Conservation (phyloP, 2,329 filamentous ascomycete genomes). For the Catunica adiposa region DNA sequence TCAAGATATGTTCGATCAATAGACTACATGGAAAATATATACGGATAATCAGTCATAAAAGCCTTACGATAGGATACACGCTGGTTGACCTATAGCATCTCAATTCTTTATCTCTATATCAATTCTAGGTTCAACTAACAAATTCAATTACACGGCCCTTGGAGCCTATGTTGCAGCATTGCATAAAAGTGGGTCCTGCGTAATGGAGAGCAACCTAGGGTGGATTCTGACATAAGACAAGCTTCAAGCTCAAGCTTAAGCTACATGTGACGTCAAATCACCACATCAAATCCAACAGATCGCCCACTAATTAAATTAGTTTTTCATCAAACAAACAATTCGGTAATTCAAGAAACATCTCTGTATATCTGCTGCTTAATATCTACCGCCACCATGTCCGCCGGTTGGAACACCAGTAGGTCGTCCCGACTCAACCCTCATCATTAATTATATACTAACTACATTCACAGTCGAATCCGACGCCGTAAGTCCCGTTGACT, state of each 20-base stretch:
- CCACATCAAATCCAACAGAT: no score
- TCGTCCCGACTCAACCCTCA: neutral
- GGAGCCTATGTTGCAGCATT: neutral
- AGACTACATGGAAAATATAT: no score
- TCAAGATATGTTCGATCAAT: no score
- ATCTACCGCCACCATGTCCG: slow-evolving; percentile 19
- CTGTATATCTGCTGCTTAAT: neutral
- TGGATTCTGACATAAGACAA: neutral
- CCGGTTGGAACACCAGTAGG: slow-evolving; percentile 84
- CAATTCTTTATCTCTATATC: no score
- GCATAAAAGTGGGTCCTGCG: neutral
- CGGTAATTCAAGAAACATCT: neutral
- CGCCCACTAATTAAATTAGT: no score
- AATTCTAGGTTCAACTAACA: no score
- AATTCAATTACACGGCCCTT: no score
- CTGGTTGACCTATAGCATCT: no score
- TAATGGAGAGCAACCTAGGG: neutral
- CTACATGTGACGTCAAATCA: neutral
- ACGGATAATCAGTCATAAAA: no score
- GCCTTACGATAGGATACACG: no score
- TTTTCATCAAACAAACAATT: no score
- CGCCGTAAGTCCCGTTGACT: slow-evolving; percentile 55
- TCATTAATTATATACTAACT: neutral
- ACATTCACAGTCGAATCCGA: slow-evolving; percentile 63
- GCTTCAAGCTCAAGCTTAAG: neutral